Conservation (phyloP, 495 filamentous ascomycete genomes). For the Penicillium verhagenii region DNA sequence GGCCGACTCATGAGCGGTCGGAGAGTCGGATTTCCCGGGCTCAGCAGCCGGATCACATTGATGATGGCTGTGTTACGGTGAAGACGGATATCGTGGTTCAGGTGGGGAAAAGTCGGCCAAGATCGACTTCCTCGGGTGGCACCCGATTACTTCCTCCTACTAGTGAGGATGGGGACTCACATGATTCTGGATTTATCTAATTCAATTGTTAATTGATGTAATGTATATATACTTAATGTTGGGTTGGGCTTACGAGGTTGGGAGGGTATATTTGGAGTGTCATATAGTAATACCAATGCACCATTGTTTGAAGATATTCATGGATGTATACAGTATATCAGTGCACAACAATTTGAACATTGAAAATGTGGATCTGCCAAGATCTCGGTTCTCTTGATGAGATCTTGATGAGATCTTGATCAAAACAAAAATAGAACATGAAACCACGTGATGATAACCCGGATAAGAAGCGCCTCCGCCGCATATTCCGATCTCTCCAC, state of each 20-base stretch:
- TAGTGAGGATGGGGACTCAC: constrained; percentile 8
- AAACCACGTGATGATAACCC: constrained; percentile 7
- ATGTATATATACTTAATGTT: neutral
- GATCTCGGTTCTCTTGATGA: no score
- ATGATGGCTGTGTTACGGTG: constrained; percentile 25
- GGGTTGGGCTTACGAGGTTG: no score
- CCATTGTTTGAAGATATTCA: neutral
- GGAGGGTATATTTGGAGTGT: no score
- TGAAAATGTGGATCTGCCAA: neutral
- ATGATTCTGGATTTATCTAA: neutral
- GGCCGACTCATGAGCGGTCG: constrained; percentile 17
- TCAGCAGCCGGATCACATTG: constrained; percentile 14
- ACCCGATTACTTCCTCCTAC: constrained; percentile 17
- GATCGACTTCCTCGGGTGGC: constrained; percentile 19
- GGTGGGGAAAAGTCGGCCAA: constrained; percentile 26
- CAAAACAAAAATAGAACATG: no score
- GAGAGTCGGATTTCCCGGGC: constrained; percentile 17
- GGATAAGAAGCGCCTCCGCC: neutral
- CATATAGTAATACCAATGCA: no score
- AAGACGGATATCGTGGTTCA: constrained; percentile 34
- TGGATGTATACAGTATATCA: neutral
- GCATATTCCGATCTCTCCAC: neutral
- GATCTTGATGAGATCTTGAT: no score
- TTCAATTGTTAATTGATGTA: neutral
- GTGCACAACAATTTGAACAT: no score